These are phyloP conservation scores for Acanthamoeba triangularis DNA, from an alignment of 208 protist species.

Conservation along the genomic window DNA sequence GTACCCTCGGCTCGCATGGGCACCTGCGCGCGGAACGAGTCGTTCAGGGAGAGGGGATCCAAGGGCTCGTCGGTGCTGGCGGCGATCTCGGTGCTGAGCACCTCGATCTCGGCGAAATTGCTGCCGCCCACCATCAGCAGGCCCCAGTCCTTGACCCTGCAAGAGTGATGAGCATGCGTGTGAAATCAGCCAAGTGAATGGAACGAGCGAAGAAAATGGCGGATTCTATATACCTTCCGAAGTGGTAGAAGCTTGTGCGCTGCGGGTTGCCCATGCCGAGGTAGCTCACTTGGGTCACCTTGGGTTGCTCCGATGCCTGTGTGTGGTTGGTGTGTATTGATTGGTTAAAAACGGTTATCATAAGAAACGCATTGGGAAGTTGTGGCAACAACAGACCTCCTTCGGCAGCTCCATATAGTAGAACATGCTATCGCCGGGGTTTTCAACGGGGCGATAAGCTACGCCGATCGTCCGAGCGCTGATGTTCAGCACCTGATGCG, in stretches of 20 bases:
- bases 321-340: too few relatives aligned
- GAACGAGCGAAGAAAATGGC: too few relatives aligned
- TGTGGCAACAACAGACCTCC: neutral
- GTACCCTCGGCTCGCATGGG: constrained; percentile 8
- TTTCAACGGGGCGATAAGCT: neutral
- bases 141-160: constrained; percentile 26
- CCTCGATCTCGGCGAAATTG: constrained; percentile 62
- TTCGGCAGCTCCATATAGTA: neutral
- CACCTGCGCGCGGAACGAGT: constrained; percentile 46
- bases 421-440: neutral
- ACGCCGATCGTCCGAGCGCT: neutral
- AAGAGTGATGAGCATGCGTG: neutral
- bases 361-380: neutral
- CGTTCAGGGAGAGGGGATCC: neutral
- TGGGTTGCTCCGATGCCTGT: neutral
- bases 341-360: neutral
- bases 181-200: too few relatives aligned
- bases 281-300: neutral
- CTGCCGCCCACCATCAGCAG: constrained; percentile 47
- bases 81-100: neutral
- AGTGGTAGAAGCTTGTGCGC: neutral
- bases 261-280: neutral
- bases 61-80: neutral
- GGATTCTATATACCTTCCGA: neutral
- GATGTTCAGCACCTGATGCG: constrained; percentile 1